Evolutionary conservation across 129 eudicot species (phyloP), one percentile per base, ranked within the genome.

Genomic region (Flaveria ramosissima): DNA sequence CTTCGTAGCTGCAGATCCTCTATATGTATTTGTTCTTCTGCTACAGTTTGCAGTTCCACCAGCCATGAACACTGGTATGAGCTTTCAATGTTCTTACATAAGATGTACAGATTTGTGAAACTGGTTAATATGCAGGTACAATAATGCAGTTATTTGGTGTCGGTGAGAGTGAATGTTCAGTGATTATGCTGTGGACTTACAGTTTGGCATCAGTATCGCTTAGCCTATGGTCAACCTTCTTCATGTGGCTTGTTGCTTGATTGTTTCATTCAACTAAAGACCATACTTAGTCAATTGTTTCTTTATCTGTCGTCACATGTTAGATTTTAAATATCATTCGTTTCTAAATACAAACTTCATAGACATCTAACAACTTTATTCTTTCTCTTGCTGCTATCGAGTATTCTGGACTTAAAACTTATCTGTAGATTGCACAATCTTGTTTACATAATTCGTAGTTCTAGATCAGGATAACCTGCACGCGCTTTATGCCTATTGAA

Each of bases 21-120:
- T 94, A 21, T 89, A 87, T 67, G 70, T 80, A 17, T 94, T 87
- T 59, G 86, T 87, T 70, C 98, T 94, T 83, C 72, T 88, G 75
- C 81, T 91, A 74, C 97, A 94, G 71, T 94, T 73, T 83, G 88
- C 96, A 13, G 72, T 94, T 20, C 97, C 97, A 21, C 97, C 98
- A 7, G 93, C 98, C 67, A 94, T 94, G 89, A 94, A 87, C 86
- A 89, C 88, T 64, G 97, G 97, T 93, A 83, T 45, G 60, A 43
- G 6, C 71, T 70, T 5, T 14, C 10, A 20, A 17, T 12, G 4
- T 12, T 53, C 30, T 7, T 19, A 1, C 2, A 53, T 1, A n/a
- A 1, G 4, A 57, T 8, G 12, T 20, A 57, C 6, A 57, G 27
- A 57, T 57, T 21, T 57, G 63, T 20, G 63, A 57, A 57, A 57